Base-by-base conservation (phyloP, 345 rosid genomes). In the Kernera saxatilis region DNA sequence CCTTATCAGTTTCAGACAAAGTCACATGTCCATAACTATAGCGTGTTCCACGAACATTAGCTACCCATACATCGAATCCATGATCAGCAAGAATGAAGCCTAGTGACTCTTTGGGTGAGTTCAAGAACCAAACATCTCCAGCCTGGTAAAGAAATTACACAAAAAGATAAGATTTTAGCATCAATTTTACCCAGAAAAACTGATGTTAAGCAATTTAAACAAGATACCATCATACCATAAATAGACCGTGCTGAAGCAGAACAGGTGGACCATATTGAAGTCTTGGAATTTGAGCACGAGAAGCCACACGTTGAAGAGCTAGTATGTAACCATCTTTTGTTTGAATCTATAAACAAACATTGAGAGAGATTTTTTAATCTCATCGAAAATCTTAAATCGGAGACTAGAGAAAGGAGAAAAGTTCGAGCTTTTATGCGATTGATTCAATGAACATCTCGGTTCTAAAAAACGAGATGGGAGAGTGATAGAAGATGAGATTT, bases 31-130 rank as follows among this genome's bases (percentile, higher is more conserved):
- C 97, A 48, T 78, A 80, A 78, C 96, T 87, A 80, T 92, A 91
- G 36, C 84, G 90, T 18, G 97, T 93, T 43, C 97, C 98, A 45
- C 98, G 96, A 43, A 87, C 97, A 80, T 85, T 93, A 15, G 83
- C 96, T 37, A 88, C 88, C 98, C 97, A 93, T 14, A 93, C 93
- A 79, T 91, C 98, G 69, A 87, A 91, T 37, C 95, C 97, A 40
- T 83, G 81, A 77, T 91, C 96, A 27, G 96, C 98, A 58, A 93
- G 92, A 77, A 93, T 70, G 77, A 85, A 89, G 58, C 98, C 97
- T 54, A 86, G 63, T 1, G 97, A 91, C 63, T 86, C 85, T 62
- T 86, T 76, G 0, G 88, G 74, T 8, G 88, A 77, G 72, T 88
- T 72, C 82, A 93, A 78, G 72, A 93, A 93, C 96, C 94, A 91